These are phyloP conservation scores for Penicillium expansum DNA, from an alignment of 2,329 filamentous ascomycete species.

Conservation along the genomic window DNA sequence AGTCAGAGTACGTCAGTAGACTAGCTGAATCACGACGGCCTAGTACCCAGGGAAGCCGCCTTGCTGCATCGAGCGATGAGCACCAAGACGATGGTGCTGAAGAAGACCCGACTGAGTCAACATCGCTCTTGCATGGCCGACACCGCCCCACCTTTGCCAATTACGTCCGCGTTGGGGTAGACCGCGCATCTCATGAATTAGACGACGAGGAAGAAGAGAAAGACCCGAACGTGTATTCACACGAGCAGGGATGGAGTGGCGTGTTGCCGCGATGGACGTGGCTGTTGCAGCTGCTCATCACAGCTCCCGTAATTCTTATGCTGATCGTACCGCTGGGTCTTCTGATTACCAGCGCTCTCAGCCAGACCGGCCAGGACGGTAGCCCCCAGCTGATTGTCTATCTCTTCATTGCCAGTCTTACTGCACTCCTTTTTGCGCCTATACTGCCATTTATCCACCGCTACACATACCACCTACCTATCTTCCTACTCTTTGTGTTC, in stretches of 20 bases:
- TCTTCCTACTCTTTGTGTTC: slow-evolving; percentile 71
- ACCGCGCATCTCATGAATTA: slow-evolving; percentile 26
- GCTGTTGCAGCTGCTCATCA: slow-evolving; percentile 78
- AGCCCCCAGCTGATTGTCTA: slow-evolving; percentile 70
- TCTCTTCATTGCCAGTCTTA: slow-evolving; percentile 64
- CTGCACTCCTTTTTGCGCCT: slow-evolving; percentile 71
- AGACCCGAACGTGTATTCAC: slow-evolving; percentile 53
- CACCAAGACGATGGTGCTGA: slow-evolving; percentile 32
- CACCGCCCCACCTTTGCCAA: slow-evolving; percentile 56
- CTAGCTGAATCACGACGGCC: slow-evolving; percentile 44
- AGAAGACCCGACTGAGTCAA: slow-evolving; percentile 53
- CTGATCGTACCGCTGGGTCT: slow-evolving; percentile 74
- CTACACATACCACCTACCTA: slow-evolving; percentile 76
- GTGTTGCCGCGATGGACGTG: slow-evolving; percentile 79
- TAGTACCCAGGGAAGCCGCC: slow-evolving; percentile 41
- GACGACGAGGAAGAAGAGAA: slow-evolving; percentile 29
- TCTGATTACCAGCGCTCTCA: slow-evolving; percentile 66
- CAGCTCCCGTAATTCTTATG: slow-evolving; percentile 75
- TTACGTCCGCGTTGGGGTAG: slow-evolving; percentile 44
- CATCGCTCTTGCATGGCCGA: slow-evolving; percentile 54
- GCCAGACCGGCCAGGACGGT: slow-evolving; percentile 83
- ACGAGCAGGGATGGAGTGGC: slow-evolving; percentile 84
- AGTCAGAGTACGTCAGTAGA: slow-evolving; percentile 64
- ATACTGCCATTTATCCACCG: slow-evolving; percentile 82
- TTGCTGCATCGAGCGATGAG: slow-evolving; percentile 45